phyloP scores from a whole-genome alignment of 2,329 filamentous ascomycete genomes.

The Colletotrichum sp. region DNA sequence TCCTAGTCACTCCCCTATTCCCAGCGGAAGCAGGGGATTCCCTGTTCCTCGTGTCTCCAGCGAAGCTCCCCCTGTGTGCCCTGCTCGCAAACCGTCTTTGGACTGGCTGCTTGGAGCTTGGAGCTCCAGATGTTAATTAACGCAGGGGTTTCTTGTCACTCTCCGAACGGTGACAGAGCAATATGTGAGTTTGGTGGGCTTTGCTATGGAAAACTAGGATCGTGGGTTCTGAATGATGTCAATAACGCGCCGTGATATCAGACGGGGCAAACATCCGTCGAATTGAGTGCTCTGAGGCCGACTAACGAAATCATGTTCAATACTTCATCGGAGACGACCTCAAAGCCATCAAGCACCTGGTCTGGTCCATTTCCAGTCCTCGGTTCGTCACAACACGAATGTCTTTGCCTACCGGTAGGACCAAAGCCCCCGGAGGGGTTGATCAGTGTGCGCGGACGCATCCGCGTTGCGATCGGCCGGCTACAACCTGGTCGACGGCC shows the following conservation, averaged over 20 bases:
- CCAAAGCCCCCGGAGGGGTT: background rate
- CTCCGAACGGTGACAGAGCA: constrained; percentile 14
- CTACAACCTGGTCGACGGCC: background rate
- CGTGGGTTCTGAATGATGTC: constrained; percentile 7
- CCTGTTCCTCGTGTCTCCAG: background rate
- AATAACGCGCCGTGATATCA: constrained; percentile 1
- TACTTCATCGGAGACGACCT: background rate
- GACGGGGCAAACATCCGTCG: background rate
- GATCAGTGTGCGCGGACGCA: constrained; percentile 2
- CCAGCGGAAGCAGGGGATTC: background rate
- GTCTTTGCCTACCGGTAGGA: background rate
- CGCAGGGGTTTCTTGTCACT: background rate
- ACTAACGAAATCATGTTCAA: background rate
- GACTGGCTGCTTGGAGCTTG: background rate
- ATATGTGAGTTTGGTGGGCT: constrained; percentile 9
- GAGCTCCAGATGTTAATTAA: constrained; percentile 6
- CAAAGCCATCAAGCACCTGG: background rate
- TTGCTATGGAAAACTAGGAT: background rate
- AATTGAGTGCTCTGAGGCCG: background rate
- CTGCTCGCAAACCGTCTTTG: background rate
- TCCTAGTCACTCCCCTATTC: constrained; percentile 8
- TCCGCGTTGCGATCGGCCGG: constrained; percentile 12
- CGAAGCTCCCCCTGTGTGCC: background rate
- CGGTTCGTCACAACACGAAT: background rate
- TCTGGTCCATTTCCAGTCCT: background rate